Base-by-base conservation (phyloP, 345 rosid genomes). In the Eucalyptus microcorys region DNA sequence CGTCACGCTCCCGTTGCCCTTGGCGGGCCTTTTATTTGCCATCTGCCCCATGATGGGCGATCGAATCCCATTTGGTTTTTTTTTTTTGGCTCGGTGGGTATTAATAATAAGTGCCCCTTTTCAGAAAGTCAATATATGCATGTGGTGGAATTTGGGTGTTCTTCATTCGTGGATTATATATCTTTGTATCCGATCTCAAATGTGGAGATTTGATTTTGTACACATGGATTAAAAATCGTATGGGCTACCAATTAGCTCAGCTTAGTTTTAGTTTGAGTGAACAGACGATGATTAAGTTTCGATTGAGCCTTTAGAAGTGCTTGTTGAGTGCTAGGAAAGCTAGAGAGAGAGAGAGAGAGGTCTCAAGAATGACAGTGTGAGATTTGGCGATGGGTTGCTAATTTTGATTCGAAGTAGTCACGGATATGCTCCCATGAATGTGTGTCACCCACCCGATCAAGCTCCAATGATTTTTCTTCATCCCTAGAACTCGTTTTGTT, bases 261-360 rank as follows among this genome's bases (percentile, higher is more conserved):
- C 42, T 68, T 32, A 66, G 40, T 15, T 14, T 32, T 8, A 34
- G 10, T 14, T 8, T 7, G 40, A 14, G 79, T 4, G 40, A 32
- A 14, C 21, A 34, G 1, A 16, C 12, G 24, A 8, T 34, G 22
- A 68, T 32, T 68, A 13, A 61, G 68, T 13, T 61, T 27, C 32
- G 1, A 16, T 7, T 0, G 21, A 68, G 11, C 0, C 43, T 22
- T 68, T 40, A 6, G 27, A 37, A 76, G 7, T 76, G 26, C 4
- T 6, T 8, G 45, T 21, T 22, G 6, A 71, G 26, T 34, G 43
- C 43, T 19, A 3, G 3, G 81, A 1, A 2, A 34, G 24, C 43
- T 64, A 14, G 19, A 64, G 8, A 30, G 17, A 64, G 16, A 27
- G n/a, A 64, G 16, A 0, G 10, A 6, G 19, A 4, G 19, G 10